phyloP scores from a whole-genome alignment of 75 land plant genomes.

The Gnetum montanum region DNA sequence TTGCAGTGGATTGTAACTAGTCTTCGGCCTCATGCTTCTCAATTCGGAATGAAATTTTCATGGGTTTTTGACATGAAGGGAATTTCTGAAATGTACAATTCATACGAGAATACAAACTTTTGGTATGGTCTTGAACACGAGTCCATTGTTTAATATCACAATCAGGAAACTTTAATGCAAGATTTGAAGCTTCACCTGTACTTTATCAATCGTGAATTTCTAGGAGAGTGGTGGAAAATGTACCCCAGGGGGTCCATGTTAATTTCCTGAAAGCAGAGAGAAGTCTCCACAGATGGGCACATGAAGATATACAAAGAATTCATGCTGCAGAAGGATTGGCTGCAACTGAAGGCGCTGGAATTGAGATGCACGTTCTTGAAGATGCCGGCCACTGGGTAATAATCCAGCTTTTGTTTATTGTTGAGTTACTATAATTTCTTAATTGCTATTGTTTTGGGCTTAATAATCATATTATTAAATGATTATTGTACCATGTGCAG shows the following conservation, averaged over 20 bases:
- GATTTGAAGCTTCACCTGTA: neutral
- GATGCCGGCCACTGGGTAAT: slow-evolving; percentile 98
- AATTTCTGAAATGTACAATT: slow-evolving; percentile 81
- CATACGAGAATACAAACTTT: slow-evolving; percentile 88
- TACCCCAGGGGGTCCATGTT: slow-evolving; percentile 87
- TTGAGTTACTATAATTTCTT: neutral
- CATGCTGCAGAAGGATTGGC: slow-evolving; percentile 77
- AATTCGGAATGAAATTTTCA: slow-evolving; percentile 27
- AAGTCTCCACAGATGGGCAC: slow-evolving; percentile 93
- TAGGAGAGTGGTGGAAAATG: slow-evolving; percentile 84
- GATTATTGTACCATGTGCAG: slow-evolving; percentile 21
- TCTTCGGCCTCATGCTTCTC: slow-evolving; percentile 23
- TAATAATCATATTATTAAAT: neutral
- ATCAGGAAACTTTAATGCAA: neutral
- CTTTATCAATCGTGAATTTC: neutral
- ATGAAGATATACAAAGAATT: slow-evolving; percentile 82
- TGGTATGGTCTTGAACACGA: slow-evolving; percentile 57
- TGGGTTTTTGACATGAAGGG: slow-evolving; percentile 89
- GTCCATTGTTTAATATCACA: too few relatives aligned
- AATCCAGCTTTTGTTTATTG: too few relatives aligned
- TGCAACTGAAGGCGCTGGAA: slow-evolving; percentile 78
- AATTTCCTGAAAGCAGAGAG: slow-evolving; percentile 93
- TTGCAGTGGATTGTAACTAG: slow-evolving; percentile 90
- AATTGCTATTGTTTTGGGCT: neutral
- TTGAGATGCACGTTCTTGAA: slow-evolving; percentile 94